Conservation (phyloP, 2,329 filamentous ascomycete species). For the Calonectria pauciramosa region DNA sequence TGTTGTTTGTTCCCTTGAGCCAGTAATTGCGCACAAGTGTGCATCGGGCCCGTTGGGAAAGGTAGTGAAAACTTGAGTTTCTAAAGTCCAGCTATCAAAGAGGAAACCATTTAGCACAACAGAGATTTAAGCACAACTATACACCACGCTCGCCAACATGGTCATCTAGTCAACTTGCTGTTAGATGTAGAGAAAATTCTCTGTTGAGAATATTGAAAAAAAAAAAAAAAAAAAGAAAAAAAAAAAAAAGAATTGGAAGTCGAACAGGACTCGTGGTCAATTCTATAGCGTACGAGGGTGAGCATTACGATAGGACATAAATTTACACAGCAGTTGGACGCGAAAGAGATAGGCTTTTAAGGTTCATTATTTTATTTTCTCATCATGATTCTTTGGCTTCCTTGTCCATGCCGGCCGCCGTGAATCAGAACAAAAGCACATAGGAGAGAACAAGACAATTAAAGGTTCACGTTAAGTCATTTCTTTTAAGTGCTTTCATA, state of each 20-base stretch:
- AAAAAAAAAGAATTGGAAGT: background rate
- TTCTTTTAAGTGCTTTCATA: constrained; percentile 29
- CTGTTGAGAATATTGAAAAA: no score
- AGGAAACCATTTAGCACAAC: background rate
- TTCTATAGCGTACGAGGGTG: background rate
- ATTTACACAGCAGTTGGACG: background rate
- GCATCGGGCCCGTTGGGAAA: background rate
- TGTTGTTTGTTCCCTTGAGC: background rate
- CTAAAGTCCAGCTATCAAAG: background rate
- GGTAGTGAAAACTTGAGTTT: background rate
- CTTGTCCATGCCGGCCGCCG: background rate
- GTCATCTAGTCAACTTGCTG: background rate
- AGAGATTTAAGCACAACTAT: background rate
- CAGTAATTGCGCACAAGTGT: background rate
- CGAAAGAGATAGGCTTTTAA: background rate
- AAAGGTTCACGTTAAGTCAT: constrained; percentile 6
- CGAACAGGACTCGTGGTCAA: background rate
- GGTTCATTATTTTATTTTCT: background rate
- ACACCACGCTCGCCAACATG: background rate
- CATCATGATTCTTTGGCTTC: background rate
- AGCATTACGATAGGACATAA: background rate
- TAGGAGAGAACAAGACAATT: background rate
- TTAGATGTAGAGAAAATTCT: background rate
- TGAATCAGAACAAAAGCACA: background rate
- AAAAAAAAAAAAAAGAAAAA: background rate